Base-by-base conservation (phyloP, 331 rosid species). In the Spiraea crenata region DNA sequence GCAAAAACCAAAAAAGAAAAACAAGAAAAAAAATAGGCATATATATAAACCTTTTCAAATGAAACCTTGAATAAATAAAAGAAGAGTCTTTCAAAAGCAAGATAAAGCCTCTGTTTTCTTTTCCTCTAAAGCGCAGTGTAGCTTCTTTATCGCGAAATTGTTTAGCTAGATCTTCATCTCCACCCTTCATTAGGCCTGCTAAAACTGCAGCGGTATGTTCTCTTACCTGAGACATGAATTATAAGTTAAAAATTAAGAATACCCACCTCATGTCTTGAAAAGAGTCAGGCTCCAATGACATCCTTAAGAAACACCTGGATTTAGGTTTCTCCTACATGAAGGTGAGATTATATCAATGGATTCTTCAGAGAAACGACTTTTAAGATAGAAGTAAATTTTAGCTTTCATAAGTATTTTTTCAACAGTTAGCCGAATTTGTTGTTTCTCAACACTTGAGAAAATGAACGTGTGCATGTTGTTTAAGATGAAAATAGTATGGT, bases 141-240 rank as follows among this genome's bases (percentile, higher is more conserved):
- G 93, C 97, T 79, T 86, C 90, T 6, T 88, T 87, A 67, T 86
- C 83, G 48, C 97, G 95, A 76, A 95, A 95, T 71, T 89, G 93
- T 77, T 74, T 83, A 45, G 97, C 96, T 57, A 91, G 84, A 81
- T 83, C 91, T 81, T 91, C 96, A 82, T 95, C 97, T 56, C 99
- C 99, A 45, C 99, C 96, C 85, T 89, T 95, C 95, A 91, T 86
- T 83, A 95, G 87, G 63, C 99, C 99, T 34, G 99, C 99, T 64
- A 95, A 83, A 79, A 95, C 97, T 37, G 96, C 96, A 5, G 99
- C 97, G 34, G 99, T 97, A 75, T 95, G 97, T 79, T 95, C 99
- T 79, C 99, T 79, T 65, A 95, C 89, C 99, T 95, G 76, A 71
- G 65, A 65, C 71, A 85, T 62, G 57, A 59, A 78, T 79, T 47